Percentiles rank a stretch among this genome's conserved stretches.
Evolutionary conservation across 2,329 filamentous ascomycete species (phyloP).

Genomic region (Curvularia spicifera): DNA sequence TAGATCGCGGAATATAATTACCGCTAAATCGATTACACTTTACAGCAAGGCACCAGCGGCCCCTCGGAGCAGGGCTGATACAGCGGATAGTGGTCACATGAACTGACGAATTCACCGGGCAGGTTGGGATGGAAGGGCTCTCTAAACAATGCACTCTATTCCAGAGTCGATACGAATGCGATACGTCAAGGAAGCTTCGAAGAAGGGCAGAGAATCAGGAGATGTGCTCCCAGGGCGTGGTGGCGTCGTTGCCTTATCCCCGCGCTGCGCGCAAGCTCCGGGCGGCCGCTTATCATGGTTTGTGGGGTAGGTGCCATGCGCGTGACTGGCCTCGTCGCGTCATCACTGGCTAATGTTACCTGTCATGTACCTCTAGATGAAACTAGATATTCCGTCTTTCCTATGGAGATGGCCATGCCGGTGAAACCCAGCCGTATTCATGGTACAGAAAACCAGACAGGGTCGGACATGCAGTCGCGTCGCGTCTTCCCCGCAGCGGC

Average conservation of each 20-base stretch:
- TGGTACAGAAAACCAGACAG: background rate
- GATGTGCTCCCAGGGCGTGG: conserved; percentile 12
- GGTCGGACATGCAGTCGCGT: conserved; percentile 13
- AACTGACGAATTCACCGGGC: background rate
- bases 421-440: background rate
- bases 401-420: background rate
- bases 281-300: conserved; percentile 31
- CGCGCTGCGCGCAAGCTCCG: conserved; percentile 29
- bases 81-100: conserved; percentile 10
- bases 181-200: conserved; percentile 1
- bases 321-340: conserved; percentile 30
- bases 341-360: conserved; percentile 6
- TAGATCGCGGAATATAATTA: background rate
- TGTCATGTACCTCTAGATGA: background rate
- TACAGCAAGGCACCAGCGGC: conserved; percentile 12
- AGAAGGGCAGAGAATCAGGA: conserved; percentile 5
- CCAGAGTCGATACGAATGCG: background rate
- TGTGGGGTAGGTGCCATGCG: conserved; percentile 33
- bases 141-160: conserved; percentile 1
- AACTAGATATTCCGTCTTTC: background rate
- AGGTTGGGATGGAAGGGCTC: background rate
- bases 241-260: conserved; percentile 27
- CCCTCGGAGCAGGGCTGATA: conserved; percentile 14
- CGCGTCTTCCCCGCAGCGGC: conserved; percentile 11
- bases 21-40: conserved; percentile 5